phyloP scores from a whole-genome alignment of 169 alveolate species.

The Cryptosporidium xiaoi region DNA sequence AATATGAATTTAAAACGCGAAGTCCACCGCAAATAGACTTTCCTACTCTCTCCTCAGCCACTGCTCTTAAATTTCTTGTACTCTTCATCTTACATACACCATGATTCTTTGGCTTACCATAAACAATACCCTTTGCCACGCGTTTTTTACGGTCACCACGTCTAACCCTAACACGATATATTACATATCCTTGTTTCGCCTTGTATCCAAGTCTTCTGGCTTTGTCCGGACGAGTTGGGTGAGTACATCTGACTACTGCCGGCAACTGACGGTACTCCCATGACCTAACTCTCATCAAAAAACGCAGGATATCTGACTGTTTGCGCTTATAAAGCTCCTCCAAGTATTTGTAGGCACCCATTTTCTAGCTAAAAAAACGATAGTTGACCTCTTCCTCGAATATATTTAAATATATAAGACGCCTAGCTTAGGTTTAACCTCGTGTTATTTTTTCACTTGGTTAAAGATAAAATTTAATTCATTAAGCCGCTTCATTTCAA shows the following conservation, averaged over 20 bases:
- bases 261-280: conserved; percentile 99
- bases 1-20: conserved; percentile 98
- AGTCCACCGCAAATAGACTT: conserved; percentile 93
- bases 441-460: no score
- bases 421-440: no score
- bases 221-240: conserved; percentile 97
- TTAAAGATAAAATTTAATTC: no score
- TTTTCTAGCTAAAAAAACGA: conserved; percentile 57
- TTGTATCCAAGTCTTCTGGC: conserved; percentile 98
- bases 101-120: conserved; percentile 99
- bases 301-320: conserved; percentile 98
- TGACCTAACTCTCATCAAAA: conserved; percentile 96
- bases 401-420: no score
- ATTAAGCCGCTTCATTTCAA: no score
- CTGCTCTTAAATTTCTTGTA: conserved; percentile 94
- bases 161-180: conserved; percentile 98
- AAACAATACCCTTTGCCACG: conserved; percentile 98
- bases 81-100: conserved; percentile 96
- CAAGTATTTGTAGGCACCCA: conserved; percentile 97
- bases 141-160: conserved; percentile 99
- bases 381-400: no score
- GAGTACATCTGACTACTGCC: conserved; percentile 96
- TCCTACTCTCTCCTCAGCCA: conserved; percentile 99
- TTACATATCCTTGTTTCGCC: conserved; percentile 98
- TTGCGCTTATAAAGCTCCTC: conserved; percentile 99